A percentile compares a stretch with the other conserved stretches of the same genome.
Conservation (phyloP, 352 stramenopile species). For the Pseudoperonospora humuli region DNA sequence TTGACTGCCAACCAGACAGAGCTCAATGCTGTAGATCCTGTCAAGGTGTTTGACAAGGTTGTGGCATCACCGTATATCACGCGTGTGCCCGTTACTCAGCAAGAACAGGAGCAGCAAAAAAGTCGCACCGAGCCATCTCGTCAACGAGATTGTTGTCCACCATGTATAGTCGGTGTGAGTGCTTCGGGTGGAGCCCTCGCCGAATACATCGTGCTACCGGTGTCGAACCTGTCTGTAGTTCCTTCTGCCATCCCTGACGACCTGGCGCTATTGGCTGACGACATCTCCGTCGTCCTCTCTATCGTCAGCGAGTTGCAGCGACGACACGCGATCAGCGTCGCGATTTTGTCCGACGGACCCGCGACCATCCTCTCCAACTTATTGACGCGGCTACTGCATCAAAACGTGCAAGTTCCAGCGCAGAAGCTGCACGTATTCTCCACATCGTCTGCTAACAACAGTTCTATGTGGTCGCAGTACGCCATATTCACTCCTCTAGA, state of each 20-base stretch:
- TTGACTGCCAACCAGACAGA: not conserved
- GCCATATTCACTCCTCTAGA: conserved; percentile 26
- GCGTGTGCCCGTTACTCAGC: not conserved
- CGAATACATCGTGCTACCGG: conserved; percentile 36
- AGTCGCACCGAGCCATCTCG: not conserved
- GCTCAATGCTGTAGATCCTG: not conserved
- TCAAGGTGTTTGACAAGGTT: conserved; percentile 28
- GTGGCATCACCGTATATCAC: conserved; percentile 25
- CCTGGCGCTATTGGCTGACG: conserved; percentile 32
- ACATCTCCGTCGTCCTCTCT: conserved; percentile 31
- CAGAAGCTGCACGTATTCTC: conserved; percentile 27
- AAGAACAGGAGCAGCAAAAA: conserved; percentile 1
- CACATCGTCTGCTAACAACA: conserved; percentile 7
- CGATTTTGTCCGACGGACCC: conserved; percentile 17
- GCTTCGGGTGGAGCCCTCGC: conserved; percentile 25
- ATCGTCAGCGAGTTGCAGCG: conserved; percentile 23
- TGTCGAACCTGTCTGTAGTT: conserved; percentile 25
- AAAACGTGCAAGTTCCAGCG: conserved; percentile 12
- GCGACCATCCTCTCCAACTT: conserved; percentile 23
- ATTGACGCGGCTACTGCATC: conserved; percentile 24
- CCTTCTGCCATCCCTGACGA: conserved; percentile 30
- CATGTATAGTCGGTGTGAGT: conserved; percentile 32
- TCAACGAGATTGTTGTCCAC: not conserved
- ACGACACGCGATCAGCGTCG: conserved; percentile 20
- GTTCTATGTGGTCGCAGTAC: conserved; percentile 9